A percentile compares a stretch with the other conserved stretches of the same genome.
These are phyloP conservation scores for Phlebiopsis gigantea DNA, from an alignment of 768 basidiomycete species.

Conservation along the genomic window DNA sequence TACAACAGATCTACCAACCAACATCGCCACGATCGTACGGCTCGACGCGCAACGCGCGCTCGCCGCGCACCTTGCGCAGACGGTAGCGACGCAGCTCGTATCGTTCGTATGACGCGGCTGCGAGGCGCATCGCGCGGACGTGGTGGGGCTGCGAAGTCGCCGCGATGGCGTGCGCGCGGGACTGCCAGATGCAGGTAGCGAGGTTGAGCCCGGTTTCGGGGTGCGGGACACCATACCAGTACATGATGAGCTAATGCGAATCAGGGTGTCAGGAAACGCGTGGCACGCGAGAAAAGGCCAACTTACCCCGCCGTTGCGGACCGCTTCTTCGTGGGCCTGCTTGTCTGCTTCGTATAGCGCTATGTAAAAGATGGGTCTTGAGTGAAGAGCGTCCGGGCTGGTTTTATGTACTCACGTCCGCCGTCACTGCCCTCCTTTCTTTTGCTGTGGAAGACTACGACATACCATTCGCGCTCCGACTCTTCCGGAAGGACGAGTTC, in stretches of 20 bases:
- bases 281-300: background rate
- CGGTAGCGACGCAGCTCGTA: constrained; percentile 76
- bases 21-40: constrained; percentile 61
- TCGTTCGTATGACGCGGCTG: constrained; percentile 68
- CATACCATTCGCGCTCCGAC: constrained; percentile 86
- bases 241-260: constrained; percentile 69
- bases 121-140: constrained; percentile 75
- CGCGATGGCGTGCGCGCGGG: constrained; percentile 73
- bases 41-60: constrained; percentile 49
- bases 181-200: constrained; percentile 95
- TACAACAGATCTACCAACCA: constrained; percentile 46
- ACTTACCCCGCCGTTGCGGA: constrained; percentile 78
- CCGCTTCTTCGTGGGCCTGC: constrained; percentile 88
- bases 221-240: constrained; percentile 91
- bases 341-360: constrained; percentile 85
- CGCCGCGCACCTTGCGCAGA: constrained; percentile 62
- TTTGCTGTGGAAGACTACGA: constrained; percentile 83
- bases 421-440: constrained; percentile 67
- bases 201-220: constrained; percentile 76
- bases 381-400: background rate
- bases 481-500: constrained; percentile 61
- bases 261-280: background rate
- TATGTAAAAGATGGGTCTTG: constrained; percentile 21
- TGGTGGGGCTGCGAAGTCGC: constrained; percentile 82
- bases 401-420: constrained; percentile 47